Evolutionary conservation across 306 rosid genomes (phyloP).

Genomic region (Bauhinia variegata): DNA sequence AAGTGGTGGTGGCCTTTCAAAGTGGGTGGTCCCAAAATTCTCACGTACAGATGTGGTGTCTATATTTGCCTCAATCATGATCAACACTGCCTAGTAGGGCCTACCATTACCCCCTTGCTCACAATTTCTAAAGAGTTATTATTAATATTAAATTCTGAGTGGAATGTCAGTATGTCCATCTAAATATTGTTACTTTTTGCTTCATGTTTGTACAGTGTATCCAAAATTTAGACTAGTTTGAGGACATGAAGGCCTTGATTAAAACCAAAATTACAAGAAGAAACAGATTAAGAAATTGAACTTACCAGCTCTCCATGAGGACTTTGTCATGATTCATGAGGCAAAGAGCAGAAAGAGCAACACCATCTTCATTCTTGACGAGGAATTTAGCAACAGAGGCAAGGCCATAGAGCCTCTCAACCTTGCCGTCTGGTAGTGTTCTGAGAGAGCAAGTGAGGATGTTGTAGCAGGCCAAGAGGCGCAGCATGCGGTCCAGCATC

Average conservation of each 20-base stretch:
- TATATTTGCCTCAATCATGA: no score
- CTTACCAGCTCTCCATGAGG: slow-evolving; percentile 96
- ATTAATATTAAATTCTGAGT: neutral
- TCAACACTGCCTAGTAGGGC: neutral
- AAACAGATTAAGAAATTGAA: neutral
- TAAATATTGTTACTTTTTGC: no score
- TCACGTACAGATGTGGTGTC: slow-evolving; percentile 12
- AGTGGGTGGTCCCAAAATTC: no score
- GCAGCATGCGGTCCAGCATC: slow-evolving; percentile 75
- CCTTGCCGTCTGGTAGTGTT: slow-evolving; percentile 52
- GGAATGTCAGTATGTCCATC: neutral
- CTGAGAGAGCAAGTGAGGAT: slow-evolving; percentile 53
- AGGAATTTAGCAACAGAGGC: slow-evolving; percentile 83
- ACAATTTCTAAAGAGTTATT: neutral
- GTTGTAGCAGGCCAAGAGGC: slow-evolving; percentile 79
- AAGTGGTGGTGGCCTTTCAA: slow-evolving; percentile 6
- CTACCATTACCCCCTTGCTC: neutral
- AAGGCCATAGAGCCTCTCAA: slow-evolving; percentile 72
- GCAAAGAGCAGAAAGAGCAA: slow-evolving; percentile 72
- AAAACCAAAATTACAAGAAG: neutral
- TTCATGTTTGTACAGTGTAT: no score
- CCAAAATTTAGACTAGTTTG: no score
- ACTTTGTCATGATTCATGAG: slow-evolving; percentile 95
- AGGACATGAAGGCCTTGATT: no score
- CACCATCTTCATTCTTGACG: slow-evolving; percentile 83